Base-by-base conservation (phyloP, 176 grass and related monocot genomes). In the Coix lacrymajobi region DNA sequence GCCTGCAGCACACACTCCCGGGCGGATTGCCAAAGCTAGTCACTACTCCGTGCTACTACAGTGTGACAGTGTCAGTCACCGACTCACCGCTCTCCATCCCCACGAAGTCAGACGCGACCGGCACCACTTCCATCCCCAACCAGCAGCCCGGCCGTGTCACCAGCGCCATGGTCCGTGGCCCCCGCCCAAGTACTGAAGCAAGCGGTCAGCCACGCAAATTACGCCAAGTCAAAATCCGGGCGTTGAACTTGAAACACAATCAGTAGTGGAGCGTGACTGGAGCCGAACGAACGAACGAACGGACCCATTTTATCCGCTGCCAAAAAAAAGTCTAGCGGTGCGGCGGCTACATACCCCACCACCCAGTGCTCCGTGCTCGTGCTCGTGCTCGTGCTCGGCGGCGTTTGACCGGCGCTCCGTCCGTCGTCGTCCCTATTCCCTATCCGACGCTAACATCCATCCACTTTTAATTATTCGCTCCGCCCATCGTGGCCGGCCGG, bases 241-340 rank as follows among this genome's bases (percentile, higher is more conserved):
- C 6, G 20, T 81, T 39, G 41, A n/a, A n/a, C n/a, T 60, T 25
- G 4, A 60, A 25, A n/a, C 9, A 64, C 13, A 30, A 16, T 64
- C 30, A 34, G n/a, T n/a, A 34, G 48, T 28, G 74, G 46, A 69
- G 38, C 19, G 64, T 60, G 83, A 78, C 83, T 36, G 16, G 16
- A 68, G 11, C 83, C 63, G 15, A n/a, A 11, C 7, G n/a, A 19
- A 39, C 11, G n/a, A n/a, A n/a, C n/a, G n/a, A n/a, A n/a, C n/a
- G n/a, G n/a, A n/a, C n/a, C n/a, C n/a, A n/a, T n/a, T 68, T 56
- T 28, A 13, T 2, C 19, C 7, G 12, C n/a, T n/a, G n/a, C n/a
- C n/a, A 17, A 84, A 84, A 17, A 84, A 84, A 67, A 76, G 61
- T 56, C 66, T 25, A 29, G 7, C 56, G 56, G n/a, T 12, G 56